Conservation (phyloP, 2,329 filamentous ascomycete species). For the Arthrobotrys entomopaga region DNA sequence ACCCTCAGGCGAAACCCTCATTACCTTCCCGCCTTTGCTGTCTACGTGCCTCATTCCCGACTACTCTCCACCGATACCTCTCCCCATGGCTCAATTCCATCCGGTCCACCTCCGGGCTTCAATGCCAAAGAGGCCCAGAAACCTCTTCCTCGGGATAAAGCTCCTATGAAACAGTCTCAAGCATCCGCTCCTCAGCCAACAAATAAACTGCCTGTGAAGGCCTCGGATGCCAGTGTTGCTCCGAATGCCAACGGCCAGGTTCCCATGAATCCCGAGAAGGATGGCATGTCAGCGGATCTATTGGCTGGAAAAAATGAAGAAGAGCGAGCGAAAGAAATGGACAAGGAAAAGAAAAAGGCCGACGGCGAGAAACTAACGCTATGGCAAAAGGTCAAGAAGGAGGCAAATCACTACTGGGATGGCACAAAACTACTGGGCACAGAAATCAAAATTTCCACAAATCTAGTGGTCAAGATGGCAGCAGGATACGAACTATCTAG, state of each 20-base stretch:
- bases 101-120: slow-evolving; percentile 85
- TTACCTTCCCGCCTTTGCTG: slow-evolving; percentile 48
- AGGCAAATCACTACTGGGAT: slow-evolving; percentile 95
- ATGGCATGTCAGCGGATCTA: slow-evolving; percentile 52
- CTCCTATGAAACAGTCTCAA: slow-evolving; percentile 59
- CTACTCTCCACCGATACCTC: slow-evolving; percentile 68
- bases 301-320: slow-evolving; percentile 57
- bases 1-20: slow-evolving; percentile 49
- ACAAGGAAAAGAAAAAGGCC: slow-evolving; percentile 74
- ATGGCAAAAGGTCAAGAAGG: slow-evolving; percentile 93
- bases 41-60: slow-evolving; percentile 45
- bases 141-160: slow-evolving; percentile 73
- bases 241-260: slow-evolving; percentile 53
- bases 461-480: slow-evolving; percentile 94
- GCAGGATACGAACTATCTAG: slow-evolving; percentile 95
- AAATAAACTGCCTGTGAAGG: slow-evolving; percentile 59
- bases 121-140: slow-evolving; percentile 90
- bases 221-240: slow-evolving; percentile 56
- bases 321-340: slow-evolving; percentile 60
- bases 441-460: slow-evolving; percentile 91
- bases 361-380: slow-evolving; percentile 87
- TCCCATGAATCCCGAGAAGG: slow-evolving; percentile 58
- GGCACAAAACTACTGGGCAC: slow-evolving; percentile 93
- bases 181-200: slow-evolving; percentile 61
- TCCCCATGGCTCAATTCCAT: slow-evolving; percentile 65